phyloP scores from a whole-genome alignment of 306 rosid species.

The Acacia confusa region DNA sequence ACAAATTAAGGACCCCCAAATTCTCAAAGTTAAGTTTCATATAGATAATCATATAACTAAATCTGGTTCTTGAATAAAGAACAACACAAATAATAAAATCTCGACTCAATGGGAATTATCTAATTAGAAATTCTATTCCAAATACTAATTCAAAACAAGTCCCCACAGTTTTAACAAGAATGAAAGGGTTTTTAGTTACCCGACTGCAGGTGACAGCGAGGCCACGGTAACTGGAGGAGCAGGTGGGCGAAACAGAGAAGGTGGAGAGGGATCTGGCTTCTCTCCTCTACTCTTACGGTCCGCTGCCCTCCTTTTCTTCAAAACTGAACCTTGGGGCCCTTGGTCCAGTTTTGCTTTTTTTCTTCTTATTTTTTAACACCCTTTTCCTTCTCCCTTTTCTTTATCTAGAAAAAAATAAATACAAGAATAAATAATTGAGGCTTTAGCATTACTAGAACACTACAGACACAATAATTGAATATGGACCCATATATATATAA shows the following conservation, averaged over 20 bases:
- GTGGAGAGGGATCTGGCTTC: too few relatives aligned
- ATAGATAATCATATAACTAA: background rate
- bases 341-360: too few relatives aligned
- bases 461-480: background rate
- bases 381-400: too few relatives aligned
- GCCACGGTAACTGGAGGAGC: too few relatives aligned
- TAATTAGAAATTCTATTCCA: background rate
- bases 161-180: background rate
- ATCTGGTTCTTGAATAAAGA: constrained; percentile 5
- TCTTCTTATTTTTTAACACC: too few relatives aligned
- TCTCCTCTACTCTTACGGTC: too few relatives aligned
- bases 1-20: constrained; percentile 11
- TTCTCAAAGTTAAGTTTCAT: background rate
- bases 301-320: too few relatives aligned
- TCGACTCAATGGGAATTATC: background rate
- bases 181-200: too few relatives aligned
- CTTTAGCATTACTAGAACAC: background rate
- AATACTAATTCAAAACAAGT: constrained; percentile 7
- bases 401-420: too few relatives aligned
- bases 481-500: background rate
- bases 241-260: too few relatives aligned
- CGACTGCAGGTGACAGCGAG: too few relatives aligned
- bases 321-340: too few relatives aligned
- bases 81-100: background rate
- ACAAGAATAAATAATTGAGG: background rate